A percentile compares a stretch with the other conserved stretches of the same genome.
Conservation (phyloP, 2,329 filamentous ascomycete species). For the Xylariaceae sp. region DNA sequence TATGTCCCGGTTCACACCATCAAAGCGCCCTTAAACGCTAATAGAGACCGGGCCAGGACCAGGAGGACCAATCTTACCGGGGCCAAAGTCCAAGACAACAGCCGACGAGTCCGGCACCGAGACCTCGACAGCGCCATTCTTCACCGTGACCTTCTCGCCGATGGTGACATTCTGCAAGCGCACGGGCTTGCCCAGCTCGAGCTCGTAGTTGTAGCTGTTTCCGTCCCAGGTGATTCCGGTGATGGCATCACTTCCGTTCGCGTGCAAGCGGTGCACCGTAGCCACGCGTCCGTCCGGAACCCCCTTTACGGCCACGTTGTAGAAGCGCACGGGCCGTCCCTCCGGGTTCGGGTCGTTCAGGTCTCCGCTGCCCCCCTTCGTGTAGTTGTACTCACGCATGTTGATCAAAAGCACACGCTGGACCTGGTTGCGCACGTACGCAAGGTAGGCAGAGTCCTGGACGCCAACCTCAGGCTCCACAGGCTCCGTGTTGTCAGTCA, state of each 20-base stretch:
- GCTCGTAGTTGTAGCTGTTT: conserved; percentile 56
- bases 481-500: not conserved
- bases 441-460: conserved; percentile 50
- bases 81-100: conserved; percentile 34
- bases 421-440: conserved; percentile 43
- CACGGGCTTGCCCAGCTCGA: conserved; percentile 49
- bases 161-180: conserved; percentile 50
- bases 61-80: not conserved
- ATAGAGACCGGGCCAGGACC: no score
- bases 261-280: conserved; percentile 46
- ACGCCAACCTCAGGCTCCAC: conserved; percentile 30
- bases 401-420: conserved; percentile 51
- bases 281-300: conserved; percentile 15
- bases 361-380: conserved; percentile 37
- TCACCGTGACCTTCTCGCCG: conserved; percentile 39
- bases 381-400: conserved; percentile 55
- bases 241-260: conserved; percentile 60
- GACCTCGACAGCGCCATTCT: conserved; percentile 35
- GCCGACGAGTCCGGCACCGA: conserved; percentile 42
- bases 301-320: conserved; percentile 38
- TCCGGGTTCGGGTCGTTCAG: conserved; percentile 25
- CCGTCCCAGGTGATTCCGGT: conserved; percentile 58
- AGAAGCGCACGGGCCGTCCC: conserved; percentile 34
- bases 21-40: no score
- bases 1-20: no score